Percentiles rank a stretch among this genome's conserved stretches.
Conservation (phyloP, 2,329 filamentous ascomycete species). For the Verticillium isaacii region DNA sequence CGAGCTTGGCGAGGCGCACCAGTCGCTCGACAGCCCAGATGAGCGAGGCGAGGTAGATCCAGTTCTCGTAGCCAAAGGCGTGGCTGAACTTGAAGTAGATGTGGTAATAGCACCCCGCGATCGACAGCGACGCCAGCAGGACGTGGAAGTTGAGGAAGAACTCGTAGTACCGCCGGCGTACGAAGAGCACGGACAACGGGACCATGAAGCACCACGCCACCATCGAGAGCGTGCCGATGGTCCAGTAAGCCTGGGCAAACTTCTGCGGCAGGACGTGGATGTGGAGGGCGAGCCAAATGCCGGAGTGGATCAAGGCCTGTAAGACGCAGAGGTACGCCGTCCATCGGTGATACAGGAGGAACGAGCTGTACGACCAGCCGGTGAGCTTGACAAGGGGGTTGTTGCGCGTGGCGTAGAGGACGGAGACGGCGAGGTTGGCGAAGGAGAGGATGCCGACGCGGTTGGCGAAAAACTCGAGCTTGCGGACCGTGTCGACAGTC, state of each 20-base stretch:
- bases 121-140: conserved; percentile 12
- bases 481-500: conserved; percentile 21
- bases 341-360: conserved; percentile 9
- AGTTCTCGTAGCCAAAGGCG: conserved; percentile 16
- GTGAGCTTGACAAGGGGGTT: conserved; percentile 3
- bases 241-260: conserved; percentile 13
- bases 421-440: conserved; percentile 5
- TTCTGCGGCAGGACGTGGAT: conserved; percentile 5
- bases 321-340: conserved; percentile 5
- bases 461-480: conserved; percentile 14
- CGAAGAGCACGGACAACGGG: conserved; percentile 10
- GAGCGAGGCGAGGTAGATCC: conserved; percentile 12
- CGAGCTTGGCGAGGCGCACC: conserved; percentile 5
- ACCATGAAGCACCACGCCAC: conserved; percentile 10
- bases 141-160: conserved; percentile 17
- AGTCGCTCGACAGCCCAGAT: conserved; percentile 13
- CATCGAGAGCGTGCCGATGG: conserved; percentile 13
- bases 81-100: conserved; percentile 17
- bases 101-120: conserved; percentile 16
- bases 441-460: conserved; percentile 7
- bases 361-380: conserved; percentile 8
- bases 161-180: conserved; percentile 17
- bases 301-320: conserved; percentile 6
- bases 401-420: conserved; percentile 7
- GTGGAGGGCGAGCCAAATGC: conserved; percentile 7